A percentile compares a stretch with the other conserved stretches of the same genome.
Evolutionary conservation across 2,329 filamentous ascomycete species (phyloP).

Genomic region (Talaromyces funiculosus): DNA sequence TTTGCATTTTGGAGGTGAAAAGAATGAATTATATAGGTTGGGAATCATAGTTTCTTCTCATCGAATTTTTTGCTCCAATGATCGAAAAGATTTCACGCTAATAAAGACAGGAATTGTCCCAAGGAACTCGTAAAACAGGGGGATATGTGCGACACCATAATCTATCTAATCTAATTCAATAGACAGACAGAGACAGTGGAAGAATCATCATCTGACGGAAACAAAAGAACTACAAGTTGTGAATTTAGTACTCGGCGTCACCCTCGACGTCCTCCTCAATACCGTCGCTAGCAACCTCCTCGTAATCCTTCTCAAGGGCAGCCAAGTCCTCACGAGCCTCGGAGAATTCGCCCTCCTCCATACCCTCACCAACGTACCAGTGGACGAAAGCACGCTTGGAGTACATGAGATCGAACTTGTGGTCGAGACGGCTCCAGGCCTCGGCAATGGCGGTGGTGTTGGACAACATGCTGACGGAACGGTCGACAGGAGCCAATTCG

Average conservation of each 20-base stretch:
- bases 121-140: not conserved
- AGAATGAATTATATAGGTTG: not conserved
- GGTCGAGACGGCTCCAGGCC: slow-evolving; percentile 59
- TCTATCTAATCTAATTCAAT: not conserved
- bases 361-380: slow-evolving; percentile 79
- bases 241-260: slow-evolving; percentile 30
- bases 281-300: slow-evolving; percentile 71
- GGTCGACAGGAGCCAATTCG: slow-evolving; percentile 51
- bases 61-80: not conserved
- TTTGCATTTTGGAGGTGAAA: not conserved
- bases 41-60: not conserved
- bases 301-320: slow-evolving; percentile 79
- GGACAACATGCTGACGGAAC: slow-evolving; percentile 57
- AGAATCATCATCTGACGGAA: slow-evolving; percentile 1
- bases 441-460: slow-evolving; percentile 64
- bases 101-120: not conserved
- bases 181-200: not conserved
- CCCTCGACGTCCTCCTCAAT: slow-evolving; percentile 59
- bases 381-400: slow-evolving; percentile 65
- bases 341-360: slow-evolving; percentile 88
- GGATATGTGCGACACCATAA: slow-evolving; percentile 10
- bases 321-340: slow-evolving; percentile 82
- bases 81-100: not conserved
- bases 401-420: slow-evolving; percentile 68
- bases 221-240: not conserved